Percentiles rank a stretch among this genome's conserved stretches.
phyloP scores from a whole-genome alignment of 495 filamentous ascomycete species.

The Stereocaulon alpinum region DNA sequence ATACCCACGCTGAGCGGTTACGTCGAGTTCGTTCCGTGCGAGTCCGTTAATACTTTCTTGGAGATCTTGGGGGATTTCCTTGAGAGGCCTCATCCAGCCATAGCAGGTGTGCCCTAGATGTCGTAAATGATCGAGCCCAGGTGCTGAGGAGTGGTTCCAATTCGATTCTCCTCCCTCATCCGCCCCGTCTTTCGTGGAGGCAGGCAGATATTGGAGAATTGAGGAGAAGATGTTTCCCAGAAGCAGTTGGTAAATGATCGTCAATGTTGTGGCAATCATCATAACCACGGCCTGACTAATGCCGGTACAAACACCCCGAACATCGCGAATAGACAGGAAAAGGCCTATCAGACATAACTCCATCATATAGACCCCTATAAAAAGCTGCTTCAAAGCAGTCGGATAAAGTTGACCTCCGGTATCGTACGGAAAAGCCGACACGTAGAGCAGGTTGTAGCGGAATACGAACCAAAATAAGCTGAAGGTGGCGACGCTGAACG shows the following conservation, averaged over 20 bases:
- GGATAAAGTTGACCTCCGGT: constrained; percentile 5
- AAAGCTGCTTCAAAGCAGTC: constrained; percentile 6
- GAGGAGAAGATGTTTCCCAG: background rate
- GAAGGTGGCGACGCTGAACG: constrained; percentile 3
- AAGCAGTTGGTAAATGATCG: background rate
- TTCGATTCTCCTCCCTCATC: too few relatives aligned
- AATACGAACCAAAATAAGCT: background rate
- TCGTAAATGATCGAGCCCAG: too few relatives aligned
- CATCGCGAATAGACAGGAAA: background rate
- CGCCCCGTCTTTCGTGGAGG: too few relatives aligned
- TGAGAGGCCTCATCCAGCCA: too few relatives aligned
- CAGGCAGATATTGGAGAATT: background rate
- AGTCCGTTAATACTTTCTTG: too few relatives aligned
- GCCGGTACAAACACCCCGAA: background rate
- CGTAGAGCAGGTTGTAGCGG: constrained; percentile 10
- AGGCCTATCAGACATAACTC: constrained; percentile 6
- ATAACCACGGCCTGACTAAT: background rate
- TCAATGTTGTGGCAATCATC: background rate
- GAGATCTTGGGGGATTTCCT: too few relatives aligned
- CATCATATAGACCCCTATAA: constrained; percentile 10
- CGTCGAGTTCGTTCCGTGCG: too few relatives aligned
- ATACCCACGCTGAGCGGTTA: too few relatives aligned
- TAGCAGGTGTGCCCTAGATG: too few relatives aligned
- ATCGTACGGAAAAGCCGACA: background rate
- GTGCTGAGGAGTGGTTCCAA: too few relatives aligned